A percentile compares a stretch with the other conserved stretches of the same genome.
Evolutionary conservation across 257 asterid species (phyloP).

Genomic region (Thymus quinquecostatus): DNA sequence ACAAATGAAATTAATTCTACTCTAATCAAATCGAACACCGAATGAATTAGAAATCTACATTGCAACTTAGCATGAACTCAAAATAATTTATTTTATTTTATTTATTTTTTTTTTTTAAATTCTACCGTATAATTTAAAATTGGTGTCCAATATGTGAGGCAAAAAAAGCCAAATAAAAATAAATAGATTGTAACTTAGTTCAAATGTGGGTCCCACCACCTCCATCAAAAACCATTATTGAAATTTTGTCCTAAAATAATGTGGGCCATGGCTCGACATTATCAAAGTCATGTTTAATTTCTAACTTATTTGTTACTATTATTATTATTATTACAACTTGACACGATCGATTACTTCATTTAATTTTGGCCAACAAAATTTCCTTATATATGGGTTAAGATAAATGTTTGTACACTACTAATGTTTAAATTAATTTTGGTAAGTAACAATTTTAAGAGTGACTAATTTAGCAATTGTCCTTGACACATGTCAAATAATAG

Average conservation of each 20-base stretch:
- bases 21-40: too few species aligned
- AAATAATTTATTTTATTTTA: too few species aligned
- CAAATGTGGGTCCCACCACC: slow-evolving; percentile 29
- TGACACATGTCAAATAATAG: slow-evolving; percentile 23
- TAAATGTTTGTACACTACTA: slow-evolving; percentile 11
- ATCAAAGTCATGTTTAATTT: not conserved
- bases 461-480: not conserved
- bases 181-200: slow-evolving; percentile 22
- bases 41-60: too few species aligned
- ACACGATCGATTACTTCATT: slow-evolving; percentile 27
- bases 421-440: slow-evolving; percentile 32
- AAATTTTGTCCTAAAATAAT: slow-evolving; percentile 8
- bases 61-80: too few species aligned
- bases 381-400: slow-evolving; percentile 26
- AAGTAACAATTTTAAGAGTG: slow-evolving; percentile 4
- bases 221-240: slow-evolving; percentile 35
- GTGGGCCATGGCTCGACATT: slow-evolving; percentile 31
- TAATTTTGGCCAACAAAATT: slow-evolving; percentile 27
- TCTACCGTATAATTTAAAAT: not conserved
- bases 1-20: too few species aligned
- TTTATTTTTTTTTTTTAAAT: too few species aligned
- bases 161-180: slow-evolving; percentile 13
- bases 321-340: slow-evolving; percentile 28
- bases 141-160: not conserved
- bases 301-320: slow-evolving; percentile 10